phyloP scores from a whole-genome alignment of 257 asterid genomes.

The Euphrasia confusa region DNA sequence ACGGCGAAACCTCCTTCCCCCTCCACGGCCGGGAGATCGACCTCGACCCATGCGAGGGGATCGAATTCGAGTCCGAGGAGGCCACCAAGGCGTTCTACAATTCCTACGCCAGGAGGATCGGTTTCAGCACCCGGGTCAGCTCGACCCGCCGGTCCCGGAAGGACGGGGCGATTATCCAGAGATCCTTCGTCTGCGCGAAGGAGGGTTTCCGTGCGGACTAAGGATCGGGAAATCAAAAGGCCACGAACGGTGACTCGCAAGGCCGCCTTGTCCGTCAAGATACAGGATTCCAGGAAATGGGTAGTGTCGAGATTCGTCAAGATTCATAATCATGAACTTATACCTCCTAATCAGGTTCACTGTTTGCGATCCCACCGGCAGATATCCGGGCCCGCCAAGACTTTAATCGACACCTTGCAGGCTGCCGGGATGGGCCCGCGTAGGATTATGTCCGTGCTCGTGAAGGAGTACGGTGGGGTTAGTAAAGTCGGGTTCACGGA shows the following conservation, averaged over 20 bases:
- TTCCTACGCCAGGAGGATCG: conserved; percentile 86
- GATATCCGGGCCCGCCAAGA: conserved; percentile 95
- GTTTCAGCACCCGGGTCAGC: conserved; percentile 97
- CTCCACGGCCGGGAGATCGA: conserved; percentile 52
- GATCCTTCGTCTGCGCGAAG: conserved; percentile 94
- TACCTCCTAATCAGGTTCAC: conserved; percentile 93
- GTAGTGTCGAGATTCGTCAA: conserved; percentile 61
- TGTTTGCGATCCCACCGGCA: conserved; percentile 95
- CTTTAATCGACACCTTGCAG: conserved; percentile 90
- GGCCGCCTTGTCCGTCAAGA: conserved; percentile 83
- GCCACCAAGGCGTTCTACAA: conserved; percentile 96
- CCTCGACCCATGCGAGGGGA: conserved; percentile 91
- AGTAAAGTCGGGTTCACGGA: conserved; percentile 96
- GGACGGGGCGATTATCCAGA: conserved; percentile 95
- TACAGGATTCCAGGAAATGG: conserved; percentile 94
- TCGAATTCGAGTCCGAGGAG: conserved; percentile 98
- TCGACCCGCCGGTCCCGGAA: conserved; percentile 96
- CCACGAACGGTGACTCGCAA: conserved; percentile 86
- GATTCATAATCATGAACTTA: conserved; percentile 91
- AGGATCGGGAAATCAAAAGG: conserved; percentile 83
- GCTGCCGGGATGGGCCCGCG: conserved; percentile 99
- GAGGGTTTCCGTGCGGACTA: conserved; percentile 95
- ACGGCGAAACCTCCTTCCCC: conserved; percentile 31
- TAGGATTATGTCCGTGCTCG: conserved; percentile 88
- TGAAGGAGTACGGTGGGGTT: conserved; percentile 95